A percentile compares a stretch with the other conserved stretches of the same genome.
These are phyloP conservation scores for Ascochyta koolunga DNA, from an alignment of 2,329 filamentous ascomycete genomes.

Conservation along the genomic window DNA sequence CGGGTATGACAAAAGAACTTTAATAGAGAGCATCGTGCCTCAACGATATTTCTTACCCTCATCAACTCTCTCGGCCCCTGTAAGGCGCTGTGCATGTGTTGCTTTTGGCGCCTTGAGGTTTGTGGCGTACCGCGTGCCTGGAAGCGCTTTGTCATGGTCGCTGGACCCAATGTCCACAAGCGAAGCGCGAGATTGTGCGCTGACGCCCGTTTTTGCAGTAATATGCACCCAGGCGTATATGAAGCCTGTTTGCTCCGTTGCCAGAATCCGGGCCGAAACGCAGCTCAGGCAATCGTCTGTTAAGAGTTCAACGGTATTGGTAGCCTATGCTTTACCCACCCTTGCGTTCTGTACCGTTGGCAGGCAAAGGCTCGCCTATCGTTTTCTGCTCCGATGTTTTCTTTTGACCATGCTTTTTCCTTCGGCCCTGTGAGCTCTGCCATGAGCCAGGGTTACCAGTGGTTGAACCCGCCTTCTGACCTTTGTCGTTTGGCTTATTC, in stretches of 20 bases:
- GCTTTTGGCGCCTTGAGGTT: background rate
- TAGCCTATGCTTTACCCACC: conserved; percentile 44
- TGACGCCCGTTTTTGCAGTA: background rate
- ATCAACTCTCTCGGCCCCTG: background rate
- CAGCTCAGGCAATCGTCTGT: too few species aligned
- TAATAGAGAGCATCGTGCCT: background rate
- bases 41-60: background rate
- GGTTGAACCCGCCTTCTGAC: conserved; percentile 25
- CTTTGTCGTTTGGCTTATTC: conserved; percentile 37
- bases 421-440: conserved; percentile 30
- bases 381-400: conserved; percentile 39
- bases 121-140: background rate
- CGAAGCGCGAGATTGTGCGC: background rate
- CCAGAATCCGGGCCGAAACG: background rate
- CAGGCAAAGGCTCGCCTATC: conserved; percentile 51
- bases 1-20: background rate
- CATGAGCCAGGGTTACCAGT: conserved; percentile 22
- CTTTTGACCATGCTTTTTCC: conserved; percentile 36
- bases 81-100: background rate
- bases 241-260: background rate
- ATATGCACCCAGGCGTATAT: background rate
- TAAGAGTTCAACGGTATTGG: background rate
- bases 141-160: background rate
- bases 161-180: background rate
- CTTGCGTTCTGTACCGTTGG: conserved; percentile 54